Conservation (phyloP, 2,329 filamentous ascomycete species). For the Bisporella sp. region DNA sequence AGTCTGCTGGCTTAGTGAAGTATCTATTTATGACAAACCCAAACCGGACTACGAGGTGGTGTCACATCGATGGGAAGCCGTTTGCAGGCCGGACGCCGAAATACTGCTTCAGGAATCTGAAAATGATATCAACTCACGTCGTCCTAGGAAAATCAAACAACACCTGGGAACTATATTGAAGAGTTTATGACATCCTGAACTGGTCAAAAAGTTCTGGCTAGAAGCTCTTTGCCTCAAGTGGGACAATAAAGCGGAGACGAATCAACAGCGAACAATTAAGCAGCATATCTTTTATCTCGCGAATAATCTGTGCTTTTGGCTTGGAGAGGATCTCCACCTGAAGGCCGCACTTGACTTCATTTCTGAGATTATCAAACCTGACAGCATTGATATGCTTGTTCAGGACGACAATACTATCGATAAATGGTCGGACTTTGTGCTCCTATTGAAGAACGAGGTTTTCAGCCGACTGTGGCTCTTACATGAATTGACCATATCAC, state of each 20-base stretch:
- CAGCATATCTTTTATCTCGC: conserved; percentile 7
- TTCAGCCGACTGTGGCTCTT: conserved; percentile 13
- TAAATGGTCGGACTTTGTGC: conserved; percentile 5
- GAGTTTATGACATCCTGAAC: conserved; percentile 5
- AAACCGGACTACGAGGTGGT: too few relatives aligned
- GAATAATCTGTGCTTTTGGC: conserved; percentile 12
- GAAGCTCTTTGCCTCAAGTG: conserved; percentile 24
- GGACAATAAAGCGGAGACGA: conserved; percentile 13
- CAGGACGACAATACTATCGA: conserved; percentile 1
- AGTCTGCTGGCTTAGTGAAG: too few relatives aligned
- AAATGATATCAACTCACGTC: not conserved
- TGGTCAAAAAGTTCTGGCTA: conserved; percentile 15
- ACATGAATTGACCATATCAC: conserved; percentile 11
- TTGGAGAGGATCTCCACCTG: conserved; percentile 7
- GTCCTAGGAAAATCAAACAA: conserved; percentile 2
- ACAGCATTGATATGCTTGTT: conserved; percentile 6
- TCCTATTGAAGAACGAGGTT: conserved; percentile 7
- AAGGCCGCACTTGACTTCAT: conserved; percentile 7
- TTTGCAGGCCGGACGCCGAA: too few relatives aligned
- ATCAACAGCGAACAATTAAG: conserved; percentile 14
- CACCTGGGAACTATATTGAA: conserved; percentile 7
- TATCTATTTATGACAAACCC: too few relatives aligned
- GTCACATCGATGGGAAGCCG: too few relatives aligned
- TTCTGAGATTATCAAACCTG: conserved; percentile 2
- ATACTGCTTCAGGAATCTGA: not conserved